phyloP scores from a whole-genome alignment of 805 yeast species.

The Candida wancherniae region DNA sequence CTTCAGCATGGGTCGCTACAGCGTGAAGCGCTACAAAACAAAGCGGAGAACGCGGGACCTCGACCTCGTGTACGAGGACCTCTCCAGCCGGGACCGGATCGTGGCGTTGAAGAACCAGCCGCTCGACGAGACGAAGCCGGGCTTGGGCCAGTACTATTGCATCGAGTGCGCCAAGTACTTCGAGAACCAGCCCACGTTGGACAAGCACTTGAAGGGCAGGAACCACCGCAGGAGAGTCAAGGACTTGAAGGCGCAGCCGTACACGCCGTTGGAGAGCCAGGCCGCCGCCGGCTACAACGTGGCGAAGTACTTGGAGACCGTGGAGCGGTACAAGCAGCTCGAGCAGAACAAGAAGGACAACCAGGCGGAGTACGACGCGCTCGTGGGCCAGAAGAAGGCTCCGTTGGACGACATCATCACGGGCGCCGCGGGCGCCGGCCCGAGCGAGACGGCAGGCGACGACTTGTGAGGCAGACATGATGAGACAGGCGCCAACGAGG shows the following conservation, averaged over 20 bases:
- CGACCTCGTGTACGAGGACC: constrained; percentile 76
- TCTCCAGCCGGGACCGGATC: constrained; percentile 61
- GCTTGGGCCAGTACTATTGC: constrained; percentile 92
- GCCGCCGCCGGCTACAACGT: constrained; percentile 85
- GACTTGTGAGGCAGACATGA: background rate
- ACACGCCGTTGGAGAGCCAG: constrained; percentile 81
- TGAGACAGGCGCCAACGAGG: constrained; percentile 2
- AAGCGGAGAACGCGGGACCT: constrained; percentile 81
- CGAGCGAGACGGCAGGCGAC: constrained; percentile 1
- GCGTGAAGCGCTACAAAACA: constrained; percentile 82
- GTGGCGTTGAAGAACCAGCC: constrained; percentile 70
- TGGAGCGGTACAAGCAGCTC: constrained; percentile 51
- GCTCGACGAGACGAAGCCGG: constrained; percentile 85
- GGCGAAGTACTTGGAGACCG: constrained; percentile 58
- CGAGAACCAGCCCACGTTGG: constrained; percentile 70
- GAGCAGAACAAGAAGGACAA: constrained; percentile 35
- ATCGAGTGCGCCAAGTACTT: constrained; percentile 90
- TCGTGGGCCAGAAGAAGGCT: constrained; percentile 34
- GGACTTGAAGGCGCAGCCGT: constrained; percentile 71
- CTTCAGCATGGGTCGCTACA: constrained; percentile 72
- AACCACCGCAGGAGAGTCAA: constrained; percentile 84
- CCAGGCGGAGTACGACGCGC: constrained; percentile 40
- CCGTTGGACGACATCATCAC: constrained; percentile 34
- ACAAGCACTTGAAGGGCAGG: constrained; percentile 68
- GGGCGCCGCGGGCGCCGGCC: constrained; percentile 24